A percentile compares a stretch with the other conserved stretches of the same genome.
Evolutionary conservation across 1,284 basidiomycete genomes (phyloP).

Genomic region (Cryptococcus sp.): DNA sequence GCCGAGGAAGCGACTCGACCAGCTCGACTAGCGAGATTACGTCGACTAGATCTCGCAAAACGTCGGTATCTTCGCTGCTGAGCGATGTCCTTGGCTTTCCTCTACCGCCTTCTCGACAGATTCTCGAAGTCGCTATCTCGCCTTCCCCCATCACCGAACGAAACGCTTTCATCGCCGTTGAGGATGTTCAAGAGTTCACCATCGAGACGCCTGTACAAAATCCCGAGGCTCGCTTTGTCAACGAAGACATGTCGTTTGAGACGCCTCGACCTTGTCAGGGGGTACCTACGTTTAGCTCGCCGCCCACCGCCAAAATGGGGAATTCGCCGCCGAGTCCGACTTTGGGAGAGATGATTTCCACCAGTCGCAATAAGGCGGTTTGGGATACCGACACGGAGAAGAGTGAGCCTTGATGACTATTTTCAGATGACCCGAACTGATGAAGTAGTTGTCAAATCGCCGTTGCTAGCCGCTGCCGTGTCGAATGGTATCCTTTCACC

Average conservation of each 20-base stretch:
- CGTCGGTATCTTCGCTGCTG: background rate
- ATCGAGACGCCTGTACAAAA: too few relatives aligned
- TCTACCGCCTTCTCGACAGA: background rate
- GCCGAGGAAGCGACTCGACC: too few relatives aligned
- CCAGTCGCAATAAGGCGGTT: background rate
- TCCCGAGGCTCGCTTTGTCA: too few relatives aligned
- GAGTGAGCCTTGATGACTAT: background rate
- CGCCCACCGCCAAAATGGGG: background rate
- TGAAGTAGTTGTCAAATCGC: background rate
- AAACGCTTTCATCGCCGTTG: background rate
- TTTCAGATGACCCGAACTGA: background rate
- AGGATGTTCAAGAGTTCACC: background rate
- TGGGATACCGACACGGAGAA: background rate
- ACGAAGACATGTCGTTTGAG: background rate
- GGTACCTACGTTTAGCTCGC: background rate
- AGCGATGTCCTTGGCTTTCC: slow-evolving; percentile 1
- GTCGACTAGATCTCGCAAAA: background rate
- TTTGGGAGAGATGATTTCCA: background rate
- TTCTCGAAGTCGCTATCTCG: background rate
- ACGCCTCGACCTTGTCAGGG: background rate
- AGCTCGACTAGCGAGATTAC: background rate
- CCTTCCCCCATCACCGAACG: background rate
- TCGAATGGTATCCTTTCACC: slow-evolving; percentile 2
- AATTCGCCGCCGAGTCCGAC: background rate
- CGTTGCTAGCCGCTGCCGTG: slow-evolving; percentile 1